Base-by-base conservation (phyloP, 768 basidiomycete species). In the Thelephora ganbajun region DNA sequence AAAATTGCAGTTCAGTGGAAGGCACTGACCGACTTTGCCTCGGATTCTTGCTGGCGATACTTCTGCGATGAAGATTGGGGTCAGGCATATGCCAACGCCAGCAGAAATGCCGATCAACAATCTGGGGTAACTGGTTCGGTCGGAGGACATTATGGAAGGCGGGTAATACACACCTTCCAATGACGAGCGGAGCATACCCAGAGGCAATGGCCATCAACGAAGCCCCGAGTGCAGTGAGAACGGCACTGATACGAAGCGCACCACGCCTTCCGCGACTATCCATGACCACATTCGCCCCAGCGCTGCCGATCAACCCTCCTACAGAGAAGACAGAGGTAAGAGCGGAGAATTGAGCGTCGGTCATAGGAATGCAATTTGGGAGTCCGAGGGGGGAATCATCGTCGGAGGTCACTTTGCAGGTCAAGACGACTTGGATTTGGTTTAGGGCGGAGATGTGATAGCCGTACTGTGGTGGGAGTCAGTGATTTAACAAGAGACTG, bases 381-480 rank as follows among this genome's bases (percentile, higher is more conserved):
- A 87, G 66, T 9, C 66, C 67, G 56, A 67, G 61, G 45, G 45
- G 19, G 22, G 49, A 26, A 42, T 60, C 55, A 12, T 43, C 19
- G 36, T 48, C 48, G 19, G 48, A 43, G 11, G 43, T 50, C 3
- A 22, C 53, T 45, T 73, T 72, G 66, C 90, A 94, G 2, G 83
- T 88, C 48, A 92, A 59, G 37, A 82, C 77, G 4, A 73, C 74
- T 58, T 88, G 80, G 20, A 93, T 80, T 60, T 92, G 90, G 61
- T 97, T 97, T 50, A 97, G 74, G 13, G 82, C 82, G 1, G 90
- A 86, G 36, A 91, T 87, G 61, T 94, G 89, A 62, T 85, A 96
- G n/a, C 91, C 92, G 66, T 88, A 89, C 50, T 51, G 45, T 33
- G 19, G 43, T 19, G 13, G 33, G 30, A 5, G n/a, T 53, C 20